Base-by-base conservation (phyloP, 495 filamentous ascomycete species). In the Penicillium lividum region DNA sequence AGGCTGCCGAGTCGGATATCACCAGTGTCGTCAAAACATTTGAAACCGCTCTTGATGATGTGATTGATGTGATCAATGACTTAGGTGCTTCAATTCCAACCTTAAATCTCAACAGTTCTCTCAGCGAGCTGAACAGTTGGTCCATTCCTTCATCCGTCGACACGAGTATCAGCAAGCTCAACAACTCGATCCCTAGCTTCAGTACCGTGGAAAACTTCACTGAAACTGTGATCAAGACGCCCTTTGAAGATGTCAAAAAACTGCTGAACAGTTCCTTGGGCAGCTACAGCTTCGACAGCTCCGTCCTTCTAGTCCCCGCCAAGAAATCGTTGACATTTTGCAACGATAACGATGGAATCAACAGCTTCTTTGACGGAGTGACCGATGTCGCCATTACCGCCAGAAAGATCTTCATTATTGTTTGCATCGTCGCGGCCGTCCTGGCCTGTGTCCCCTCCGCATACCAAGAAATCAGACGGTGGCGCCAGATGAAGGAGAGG, bases 271-370 rank as follows among this genome's bases (percentile, higher is more conserved):
- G 80, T 6, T 82, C 78, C 22, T 77, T 93, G 63, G 81, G 82
- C 16, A 81, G 73, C 43, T 97, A 91, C 78, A 74, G 71, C 33
- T 95, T 98, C 68, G 85, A 98, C 68, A 79, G 85, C 7, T 82
- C 82, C 2, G 56, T 89, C 4, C 89, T 98, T 57, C 89, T 91
- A 0, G 78, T 96, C 7, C 91, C 95, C 1, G 62, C 84, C 59
- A 97, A 95, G 73, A 80, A 93, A 67, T 74, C 85, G 18, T 76
- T 98, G 38, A 86, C 82, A 7, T 98, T 98, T 77, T 98, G 94
- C 77, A 87, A 91, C 33, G 81, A 87, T 72, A 91, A 93, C 75
- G 83, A 87, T 53, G 86, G 82, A 22, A 90, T 98, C 79, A 86
- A 88, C 68, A 80, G 88, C 58, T 98, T 98, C 82, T 98, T 98